Evolutionary conservation across 345 rosid genomes (phyloP).

Genomic region (Bruguiera sexangula): DNA sequence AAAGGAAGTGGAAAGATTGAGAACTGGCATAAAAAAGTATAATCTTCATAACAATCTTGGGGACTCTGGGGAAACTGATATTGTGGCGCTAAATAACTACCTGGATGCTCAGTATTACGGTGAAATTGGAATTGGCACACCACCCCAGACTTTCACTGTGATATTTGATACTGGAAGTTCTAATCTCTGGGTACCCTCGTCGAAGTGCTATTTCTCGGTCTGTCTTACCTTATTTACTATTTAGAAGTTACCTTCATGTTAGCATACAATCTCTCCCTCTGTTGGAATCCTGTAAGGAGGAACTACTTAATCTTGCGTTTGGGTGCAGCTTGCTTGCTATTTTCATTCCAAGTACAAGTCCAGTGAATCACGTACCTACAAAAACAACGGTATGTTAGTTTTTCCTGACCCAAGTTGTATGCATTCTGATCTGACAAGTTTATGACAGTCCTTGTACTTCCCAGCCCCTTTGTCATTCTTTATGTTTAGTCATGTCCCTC

Average conservation of each 20-base stretch:
- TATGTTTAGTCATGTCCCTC: background rate
- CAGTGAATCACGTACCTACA: constrained; percentile 18
- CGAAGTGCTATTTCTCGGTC: constrained; percentile 32
- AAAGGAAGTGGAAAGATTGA: constrained; percentile 4
- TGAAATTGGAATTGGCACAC: constrained; percentile 28
- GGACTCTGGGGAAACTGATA: constrained; percentile 7
- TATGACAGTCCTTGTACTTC: background rate
- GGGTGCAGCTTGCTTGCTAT: constrained; percentile 31
- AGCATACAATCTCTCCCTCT: background rate
- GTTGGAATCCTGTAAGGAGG: background rate
- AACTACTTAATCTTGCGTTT: background rate
- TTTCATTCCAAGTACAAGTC: constrained; percentile 31
- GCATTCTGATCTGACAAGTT: background rate
- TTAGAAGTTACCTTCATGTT: background rate
- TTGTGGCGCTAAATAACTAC: constrained; percentile 21
- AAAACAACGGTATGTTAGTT: constrained; percentile 24
- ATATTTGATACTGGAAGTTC: constrained; percentile 36
- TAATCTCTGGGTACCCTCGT: constrained; percentile 33
- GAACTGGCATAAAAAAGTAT: constrained; percentile 8
- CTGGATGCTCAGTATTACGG: constrained; percentile 35
- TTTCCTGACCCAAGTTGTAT: background rate
- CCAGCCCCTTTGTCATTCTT: background rate
- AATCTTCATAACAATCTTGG: background rate
- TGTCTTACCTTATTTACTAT: background rate
- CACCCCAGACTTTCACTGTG: constrained; percentile 31